phyloP scores from a whole-genome alignment of 345 rosid genomes.

The Brassica incana region DNA sequence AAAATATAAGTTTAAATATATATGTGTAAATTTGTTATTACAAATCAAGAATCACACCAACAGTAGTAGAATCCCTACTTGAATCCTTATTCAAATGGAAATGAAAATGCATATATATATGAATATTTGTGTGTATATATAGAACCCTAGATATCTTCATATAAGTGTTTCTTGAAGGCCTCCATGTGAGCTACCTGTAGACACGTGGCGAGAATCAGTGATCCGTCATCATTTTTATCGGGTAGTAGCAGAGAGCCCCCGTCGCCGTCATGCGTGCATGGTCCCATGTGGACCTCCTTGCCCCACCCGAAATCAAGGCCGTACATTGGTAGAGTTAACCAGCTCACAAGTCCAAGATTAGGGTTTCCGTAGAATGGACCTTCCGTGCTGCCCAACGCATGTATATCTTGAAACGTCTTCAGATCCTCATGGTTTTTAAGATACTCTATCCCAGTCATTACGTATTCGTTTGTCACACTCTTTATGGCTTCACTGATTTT shows the following conservation, averaged over 20 bases:
- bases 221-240: constrained; percentile 33
- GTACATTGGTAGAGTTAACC: constrained; percentile 55
- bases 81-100: constrained; percentile 10
- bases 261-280: constrained; percentile 54
- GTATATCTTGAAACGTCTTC: constrained; percentile 51
- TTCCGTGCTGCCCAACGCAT: constrained; percentile 46
- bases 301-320: constrained; percentile 75
- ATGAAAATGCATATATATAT: neutral
- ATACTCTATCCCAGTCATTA: constrained; percentile 44
- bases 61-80: constrained; percentile 11
- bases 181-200: constrained; percentile 39
- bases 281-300: constrained; percentile 52
- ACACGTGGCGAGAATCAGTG: constrained; percentile 36
- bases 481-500: constrained; percentile 49
- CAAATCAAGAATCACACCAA: constrained; percentile 8
- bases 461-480: constrained; percentile 44
- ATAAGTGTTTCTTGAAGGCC: constrained; percentile 37
- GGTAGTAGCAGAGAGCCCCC: constrained; percentile 50
- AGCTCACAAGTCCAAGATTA: constrained; percentile 60
- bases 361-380: constrained; percentile 68
- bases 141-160: constrained; percentile 35
- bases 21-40: constrained; percentile 3
- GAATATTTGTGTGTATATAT: neutral
- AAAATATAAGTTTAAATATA: neutral
- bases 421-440: constrained; percentile 48